Percentiles rank a stretch among this genome's conserved stretches.
phyloP scores from a whole-genome alignment of 495 filamentous ascomycete genomes.

The Aspergillus indologenus region DNA sequence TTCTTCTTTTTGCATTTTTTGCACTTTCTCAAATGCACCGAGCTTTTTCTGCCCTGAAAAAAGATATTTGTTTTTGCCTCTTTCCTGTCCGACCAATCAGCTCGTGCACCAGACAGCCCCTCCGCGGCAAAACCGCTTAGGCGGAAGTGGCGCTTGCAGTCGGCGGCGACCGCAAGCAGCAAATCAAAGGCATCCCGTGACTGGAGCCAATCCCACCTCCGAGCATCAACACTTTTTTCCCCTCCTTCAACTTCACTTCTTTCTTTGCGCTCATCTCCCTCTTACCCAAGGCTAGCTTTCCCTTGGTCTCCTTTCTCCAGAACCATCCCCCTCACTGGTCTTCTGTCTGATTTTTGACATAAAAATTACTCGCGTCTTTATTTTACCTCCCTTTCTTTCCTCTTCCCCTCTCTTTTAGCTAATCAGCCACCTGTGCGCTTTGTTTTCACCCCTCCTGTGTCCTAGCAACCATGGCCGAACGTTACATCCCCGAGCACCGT shows the following conservation, averaged over 20 bases:
- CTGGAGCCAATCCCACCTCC: constrained; percentile 22
- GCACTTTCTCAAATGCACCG: neutral
- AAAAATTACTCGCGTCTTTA: constrained; percentile 13
- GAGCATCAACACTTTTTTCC: constrained; percentile 27
- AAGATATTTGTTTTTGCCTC: neutral
- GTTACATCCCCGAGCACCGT: constrained; percentile 99
- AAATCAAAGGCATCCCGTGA: constrained; percentile 20
- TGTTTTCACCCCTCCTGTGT: constrained; percentile 35
- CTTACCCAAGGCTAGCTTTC: constrained; percentile 12
- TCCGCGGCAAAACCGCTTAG: constrained; percentile 29
- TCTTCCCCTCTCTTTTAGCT: constrained; percentile 9
- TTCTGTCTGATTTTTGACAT: constrained; percentile 36
- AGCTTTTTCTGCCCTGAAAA: neutral
- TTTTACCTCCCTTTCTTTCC: constrained; percentile 26
- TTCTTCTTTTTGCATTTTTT: neutral
- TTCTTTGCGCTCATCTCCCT: constrained; percentile 15
- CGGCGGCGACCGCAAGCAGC: constrained; percentile 20
- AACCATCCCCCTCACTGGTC: constrained; percentile 29
- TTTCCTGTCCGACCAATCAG: neutral
- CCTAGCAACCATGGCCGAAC: constrained; percentile 79
- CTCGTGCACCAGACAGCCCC: neutral
- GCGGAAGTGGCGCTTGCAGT: constrained; percentile 23
- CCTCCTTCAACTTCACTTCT: constrained; percentile 19
- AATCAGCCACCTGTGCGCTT: constrained; percentile 28
- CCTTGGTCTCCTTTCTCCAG: constrained; percentile 4